These are phyloP conservation scores for Coelastrella sp. DNA, from an alignment of 139 green algal species.

Conservation along the genomic window DNA sequence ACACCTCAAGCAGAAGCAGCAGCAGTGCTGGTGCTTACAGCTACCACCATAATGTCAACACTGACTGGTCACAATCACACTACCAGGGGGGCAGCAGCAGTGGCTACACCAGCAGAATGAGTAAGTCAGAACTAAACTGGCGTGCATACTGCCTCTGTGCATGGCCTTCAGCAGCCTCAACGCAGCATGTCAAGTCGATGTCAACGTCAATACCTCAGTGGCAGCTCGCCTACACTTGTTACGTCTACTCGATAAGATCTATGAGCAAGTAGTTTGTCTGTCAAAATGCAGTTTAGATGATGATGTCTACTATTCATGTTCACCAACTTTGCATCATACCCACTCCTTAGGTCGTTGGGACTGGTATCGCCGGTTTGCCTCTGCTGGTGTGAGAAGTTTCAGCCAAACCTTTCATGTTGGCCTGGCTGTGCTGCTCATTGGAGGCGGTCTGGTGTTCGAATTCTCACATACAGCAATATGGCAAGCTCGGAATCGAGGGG, in stretches of 20 bases:
- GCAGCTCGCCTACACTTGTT: no score
- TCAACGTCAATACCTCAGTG: no score
- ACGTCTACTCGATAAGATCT: no score
- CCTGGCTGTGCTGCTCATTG: slow-evolving; percentile 32
- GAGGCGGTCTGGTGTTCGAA: slow-evolving; percentile 37
- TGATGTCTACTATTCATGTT: background rate
- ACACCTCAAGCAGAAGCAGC: slow-evolving; percentile 19
- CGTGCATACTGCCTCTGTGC: background rate
- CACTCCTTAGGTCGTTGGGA: slow-evolving; percentile 22
- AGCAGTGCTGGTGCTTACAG: background rate
- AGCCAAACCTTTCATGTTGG: slow-evolving; percentile 23
- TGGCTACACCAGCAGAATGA: slow-evolving; percentile 38
- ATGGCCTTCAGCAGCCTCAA: no score
- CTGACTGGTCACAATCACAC: slow-evolving; percentile 31
- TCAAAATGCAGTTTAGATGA: background rate
- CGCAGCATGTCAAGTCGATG: no score
- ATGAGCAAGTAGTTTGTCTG: background rate
- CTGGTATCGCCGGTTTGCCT: background rate
- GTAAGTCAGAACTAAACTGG: background rate
- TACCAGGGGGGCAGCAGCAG: background rate
- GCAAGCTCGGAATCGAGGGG: slow-evolving; percentile 25
- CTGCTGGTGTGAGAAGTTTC: background rate
- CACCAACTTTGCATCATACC: background rate
- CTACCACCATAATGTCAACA: slow-evolving; percentile 21
- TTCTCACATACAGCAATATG: slow-evolving; percentile 13